Base-by-base conservation (phyloP, 768 basidiomycete genomes). In the Clavaria fumosa region DNA sequence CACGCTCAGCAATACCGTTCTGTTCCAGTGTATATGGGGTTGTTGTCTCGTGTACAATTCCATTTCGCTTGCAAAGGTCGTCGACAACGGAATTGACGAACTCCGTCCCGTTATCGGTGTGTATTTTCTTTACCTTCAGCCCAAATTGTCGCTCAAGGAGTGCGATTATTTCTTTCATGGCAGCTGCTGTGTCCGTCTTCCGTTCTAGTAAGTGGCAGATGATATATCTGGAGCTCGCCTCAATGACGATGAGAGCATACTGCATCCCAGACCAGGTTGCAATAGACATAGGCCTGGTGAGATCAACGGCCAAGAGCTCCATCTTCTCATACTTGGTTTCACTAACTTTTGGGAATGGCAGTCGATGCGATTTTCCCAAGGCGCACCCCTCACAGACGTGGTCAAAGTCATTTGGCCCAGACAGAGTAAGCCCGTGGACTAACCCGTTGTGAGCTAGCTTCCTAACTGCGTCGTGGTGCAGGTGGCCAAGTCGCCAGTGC, bases 1-100 rank as follows among this genome's bases (percentile, higher is more conserved):
- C n/a, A n/a, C n/a, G n/a, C n/a, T n/a, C n/a, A n/a, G n/a, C n/a
- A n/a, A 60, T 35, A 0, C 60, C 52, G 23, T 59, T 59, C 23
- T 61, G 53, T 6, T 45, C 31, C 0, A 54, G 56, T 3, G 50
- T 47, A 15, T 58, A 51, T 0, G 55, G 55, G 0, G 47, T 46
- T 0, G 53, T 60, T 0, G 42, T 44, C n/a, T 62, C 47, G 0
- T 53, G 15, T 1, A 50, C 39, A 1, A 62, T 54, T 0, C 58
- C 54, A 0, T 47, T 39, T 0, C 34, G 3, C 0, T 17, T 23
- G 23, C 49, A 53, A 19, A 45, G n/a, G n/a, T n/a, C n/a, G n/a
- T n/a, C n/a, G n/a, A n/a, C n/a, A n/a, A n/a, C n/a, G n/a, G n/a
- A n/a, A n/a, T n/a, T n/a, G n/a, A n/a, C n/a, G n/a, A n/a, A n/a